Conservation (phyloP, 2,329 filamentous ascomycete species). For the Nemania serpens region DNA sequence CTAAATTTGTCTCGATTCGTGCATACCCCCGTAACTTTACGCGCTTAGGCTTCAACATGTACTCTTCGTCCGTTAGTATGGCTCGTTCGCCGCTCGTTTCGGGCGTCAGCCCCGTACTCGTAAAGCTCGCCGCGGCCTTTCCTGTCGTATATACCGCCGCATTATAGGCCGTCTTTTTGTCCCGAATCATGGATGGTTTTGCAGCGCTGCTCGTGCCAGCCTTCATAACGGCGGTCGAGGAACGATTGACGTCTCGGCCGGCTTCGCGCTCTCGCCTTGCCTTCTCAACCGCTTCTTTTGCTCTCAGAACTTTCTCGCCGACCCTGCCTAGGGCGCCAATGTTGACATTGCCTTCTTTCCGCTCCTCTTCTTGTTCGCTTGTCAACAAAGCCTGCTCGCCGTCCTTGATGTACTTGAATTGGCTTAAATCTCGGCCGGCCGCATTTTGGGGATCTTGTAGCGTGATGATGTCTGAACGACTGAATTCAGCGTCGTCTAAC, state of each 20-base stretch:
- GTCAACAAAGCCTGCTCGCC: conserved; percentile 72
- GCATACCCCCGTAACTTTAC: conserved; percentile 92
- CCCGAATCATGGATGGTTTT: conserved; percentile 54
- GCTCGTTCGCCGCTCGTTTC: conserved; percentile 88
- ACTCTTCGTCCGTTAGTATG: conserved; percentile 89
- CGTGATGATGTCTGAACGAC: conserved; percentile 90
- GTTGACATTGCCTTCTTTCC: conserved; percentile 74
- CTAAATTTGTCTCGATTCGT: conserved; percentile 83
- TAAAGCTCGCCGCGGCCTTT: conserved; percentile 89
- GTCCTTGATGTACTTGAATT: conserved; percentile 88
- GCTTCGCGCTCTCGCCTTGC: conserved; percentile 75
- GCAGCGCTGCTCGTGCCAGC: conserved; percentile 37
- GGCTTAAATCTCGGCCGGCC: conserved; percentile 77
- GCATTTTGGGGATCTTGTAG: conserved; percentile 95
- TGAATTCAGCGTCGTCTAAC: conserved; percentile 84
- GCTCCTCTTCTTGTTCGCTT: conserved; percentile 71
- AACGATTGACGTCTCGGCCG: conserved; percentile 61
- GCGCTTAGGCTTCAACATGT: conserved; percentile 88
- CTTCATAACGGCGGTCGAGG: conserved; percentile 50
- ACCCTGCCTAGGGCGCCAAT: conserved; percentile 76
- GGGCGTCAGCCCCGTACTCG: conserved; percentile 89
- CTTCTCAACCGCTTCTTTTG: conserved; percentile 91
- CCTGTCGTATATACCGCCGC: conserved; percentile 90
- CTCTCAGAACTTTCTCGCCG: conserved; percentile 81
- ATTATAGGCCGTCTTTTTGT: conserved; percentile 73